Conservation (phyloP, 1,139 yeast species). For the Hyphopichia wangnamkhiaoensis region DNA sequence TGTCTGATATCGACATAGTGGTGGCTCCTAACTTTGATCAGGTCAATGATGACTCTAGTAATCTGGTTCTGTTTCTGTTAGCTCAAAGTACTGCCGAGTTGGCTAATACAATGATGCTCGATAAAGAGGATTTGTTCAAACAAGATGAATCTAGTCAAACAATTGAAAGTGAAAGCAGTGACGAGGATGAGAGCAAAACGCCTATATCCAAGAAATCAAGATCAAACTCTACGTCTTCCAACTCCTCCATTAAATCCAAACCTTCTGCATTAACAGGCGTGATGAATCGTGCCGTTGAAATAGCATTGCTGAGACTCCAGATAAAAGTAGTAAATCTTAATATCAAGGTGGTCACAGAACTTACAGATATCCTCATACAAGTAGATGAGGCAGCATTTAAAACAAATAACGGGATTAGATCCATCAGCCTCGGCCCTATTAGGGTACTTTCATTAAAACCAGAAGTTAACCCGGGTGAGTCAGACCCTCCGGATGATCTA, state of each 20-base stretch:
- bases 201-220: slow-evolving; percentile 4
- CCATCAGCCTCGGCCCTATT: slow-evolving; percentile 40
- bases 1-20: slow-evolving; percentile 56
- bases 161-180: slow-evolving; percentile 10
- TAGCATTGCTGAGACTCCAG: slow-evolving; percentile 64
- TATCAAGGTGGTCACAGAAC: slow-evolving; percentile 53
- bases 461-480: slow-evolving; percentile 32
- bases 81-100: slow-evolving; percentile 69
- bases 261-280: slow-evolving; percentile 52
- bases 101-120: slow-evolving; percentile 59
- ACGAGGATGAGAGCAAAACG: slow-evolving; percentile 11
- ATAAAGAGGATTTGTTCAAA: slow-evolving; percentile 14
- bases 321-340: slow-evolving; percentile 46
- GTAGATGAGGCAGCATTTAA: slow-evolving; percentile 41
- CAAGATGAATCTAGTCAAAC: slow-evolving; percentile 3
- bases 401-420: slow-evolving; percentile 51
- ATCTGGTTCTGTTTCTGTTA: slow-evolving; percentile 41
- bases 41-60: slow-evolving; percentile 21
- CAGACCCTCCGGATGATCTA: slow-evolving; percentile 10
- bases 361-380: slow-evolving; percentile 44
- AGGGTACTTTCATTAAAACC: slow-evolving; percentile 40
- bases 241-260: slow-evolving; percentile 14
- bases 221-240: slow-evolving; percentile 10
- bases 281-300: slow-evolving; percentile 64
- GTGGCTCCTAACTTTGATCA: slow-evolving; percentile 48